A percentile compares a stretch with the other conserved stretches of the same genome.
Evolutionary conservation across 352 stramenopile genomes (phyloP).

Genomic region (Phytophthora sp.): DNA sequence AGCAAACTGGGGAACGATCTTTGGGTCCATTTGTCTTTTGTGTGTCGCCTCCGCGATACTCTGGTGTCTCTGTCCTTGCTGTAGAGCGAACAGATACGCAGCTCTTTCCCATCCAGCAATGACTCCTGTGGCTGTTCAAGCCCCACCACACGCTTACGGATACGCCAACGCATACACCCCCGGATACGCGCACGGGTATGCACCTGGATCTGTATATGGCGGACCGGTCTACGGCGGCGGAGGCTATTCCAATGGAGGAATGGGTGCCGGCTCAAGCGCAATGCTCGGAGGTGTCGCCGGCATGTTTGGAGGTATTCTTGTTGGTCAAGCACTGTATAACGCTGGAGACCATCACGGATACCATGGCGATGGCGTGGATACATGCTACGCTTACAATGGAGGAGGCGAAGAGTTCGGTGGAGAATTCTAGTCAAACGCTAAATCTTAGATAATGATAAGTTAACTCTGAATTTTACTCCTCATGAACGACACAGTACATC

Average conservation of each 20-base stretch:
- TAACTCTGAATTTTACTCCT: no score
- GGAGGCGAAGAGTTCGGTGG: constrained; percentile 39
- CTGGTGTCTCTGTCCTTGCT: constrained; percentile 37
- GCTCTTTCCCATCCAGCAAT: constrained; percentile 21
- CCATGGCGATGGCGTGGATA: constrained; percentile 3
- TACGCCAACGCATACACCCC: constrained; percentile 21
- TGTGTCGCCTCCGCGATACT: constrained; percentile 26
- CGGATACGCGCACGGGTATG: constrained; percentile 17
- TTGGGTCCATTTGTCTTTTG: constrained; percentile 17
- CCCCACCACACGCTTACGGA: constrained; percentile 22
- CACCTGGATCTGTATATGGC: constrained; percentile 16
- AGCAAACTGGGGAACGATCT: constrained; percentile 15
- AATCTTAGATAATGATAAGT: constrained; percentile 25
- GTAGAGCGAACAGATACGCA: constrained; percentile 25
- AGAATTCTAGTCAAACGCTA: constrained; percentile 29
- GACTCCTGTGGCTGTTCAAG: constrained; percentile 25
- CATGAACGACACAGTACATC: background rate
- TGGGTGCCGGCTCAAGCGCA: constrained; percentile 32
- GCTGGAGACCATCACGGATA: constrained; percentile 21
- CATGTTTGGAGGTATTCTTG: constrained; percentile 33
- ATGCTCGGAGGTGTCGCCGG: constrained; percentile 37
- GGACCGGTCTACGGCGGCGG: constrained; percentile 22
- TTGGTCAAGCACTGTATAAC: constrained; percentile 25
- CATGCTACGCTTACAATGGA: constrained; percentile 17
- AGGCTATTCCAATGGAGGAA: constrained; percentile 25